phyloP scores from a whole-genome alignment of 2,329 filamentous ascomycete genomes.

The Penicillium expansum region DNA sequence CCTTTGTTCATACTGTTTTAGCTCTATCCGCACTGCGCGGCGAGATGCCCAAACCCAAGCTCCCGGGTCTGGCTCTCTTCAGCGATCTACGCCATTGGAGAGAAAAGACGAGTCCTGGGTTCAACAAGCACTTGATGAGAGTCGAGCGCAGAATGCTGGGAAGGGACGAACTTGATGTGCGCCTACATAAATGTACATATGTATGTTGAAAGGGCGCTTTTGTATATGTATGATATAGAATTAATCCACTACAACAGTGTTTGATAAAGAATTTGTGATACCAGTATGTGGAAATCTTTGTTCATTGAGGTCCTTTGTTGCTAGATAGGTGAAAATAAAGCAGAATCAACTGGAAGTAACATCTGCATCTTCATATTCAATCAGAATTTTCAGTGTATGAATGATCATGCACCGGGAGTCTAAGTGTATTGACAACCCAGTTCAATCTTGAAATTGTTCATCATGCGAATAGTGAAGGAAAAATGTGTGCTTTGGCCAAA shows the following conservation, averaged over 20 bases:
- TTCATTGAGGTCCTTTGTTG: not conserved
- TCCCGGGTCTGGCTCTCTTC: slow-evolving; percentile 22
- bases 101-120: slow-evolving; percentile 31
- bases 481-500: not conserved
- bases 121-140: slow-evolving; percentile 35
- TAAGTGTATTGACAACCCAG: slow-evolving; percentile 28
- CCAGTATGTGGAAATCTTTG: not conserved
- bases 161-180: slow-evolving; percentile 9
- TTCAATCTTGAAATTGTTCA: slow-evolving; percentile 35
- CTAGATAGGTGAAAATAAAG: not conserved
- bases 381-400: slow-evolving; percentile 45
- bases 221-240: not conserved
- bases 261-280: not conserved
- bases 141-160: slow-evolving; percentile 20
- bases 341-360: not conserved
- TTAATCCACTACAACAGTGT: not conserved
- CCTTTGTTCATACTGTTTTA: slow-evolving; percentile 61
- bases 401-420: slow-evolving; percentile 35
- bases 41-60: slow-evolving; percentile 59
- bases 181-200: not conserved
- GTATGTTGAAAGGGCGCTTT: not conserved
- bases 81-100: slow-evolving; percentile 47
- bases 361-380: slow-evolving; percentile 23
- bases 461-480: slow-evolving; percentile 30
- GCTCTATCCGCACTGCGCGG: slow-evolving; percentile 64